These are phyloP conservation scores for Alternaria burnsii DNA, from an alignment of 2,329 filamentous ascomycete species.

Conservation along the genomic window DNA sequence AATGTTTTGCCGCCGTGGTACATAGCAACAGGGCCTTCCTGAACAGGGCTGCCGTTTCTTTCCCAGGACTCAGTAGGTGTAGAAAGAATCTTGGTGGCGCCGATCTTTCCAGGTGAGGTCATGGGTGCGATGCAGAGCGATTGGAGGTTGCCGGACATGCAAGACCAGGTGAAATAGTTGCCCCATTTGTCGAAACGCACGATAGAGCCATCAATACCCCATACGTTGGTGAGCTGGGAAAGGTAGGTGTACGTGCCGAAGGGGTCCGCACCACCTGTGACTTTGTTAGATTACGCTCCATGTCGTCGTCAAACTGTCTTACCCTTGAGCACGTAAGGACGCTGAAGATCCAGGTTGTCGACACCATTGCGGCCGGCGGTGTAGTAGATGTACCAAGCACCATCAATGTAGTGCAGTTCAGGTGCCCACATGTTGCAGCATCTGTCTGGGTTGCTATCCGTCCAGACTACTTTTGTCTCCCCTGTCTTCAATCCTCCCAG, in stretches of 20 bases:
- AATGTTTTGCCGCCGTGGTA: conserved; percentile 64
- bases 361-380: conserved; percentile 56
- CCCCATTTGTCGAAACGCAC: conserved; percentile 57
- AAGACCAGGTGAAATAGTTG: conserved; percentile 66
- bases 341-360: conserved; percentile 60
- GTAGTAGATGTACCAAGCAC: conserved; percentile 66
- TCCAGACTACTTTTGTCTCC: conserved; percentile 61
- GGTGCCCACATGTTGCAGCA: conserved; percentile 65
- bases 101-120: conserved; percentile 55
- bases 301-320: neutral
- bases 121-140: conserved; percentile 53
- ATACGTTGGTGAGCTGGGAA: conserved; percentile 56
- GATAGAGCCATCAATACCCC: conserved; percentile 62
- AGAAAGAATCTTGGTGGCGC: conserved; percentile 60
- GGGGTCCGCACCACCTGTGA: conserved; percentile 59
- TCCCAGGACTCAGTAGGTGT: conserved; percentile 63
- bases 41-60: conserved; percentile 59
- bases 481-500: conserved; percentile 65
- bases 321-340: conserved; percentile 63
- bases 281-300: neutral
- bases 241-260: conserved; percentile 63
- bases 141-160: conserved; percentile 57
- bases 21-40: conserved; percentile 64
- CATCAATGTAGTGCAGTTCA: conserved; percentile 62
- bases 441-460: conserved; percentile 55